A percentile compares a stretch with the other conserved stretches of the same genome.
Conservation (phyloP, 306 rosid genomes). For the Prunus mira region DNA sequence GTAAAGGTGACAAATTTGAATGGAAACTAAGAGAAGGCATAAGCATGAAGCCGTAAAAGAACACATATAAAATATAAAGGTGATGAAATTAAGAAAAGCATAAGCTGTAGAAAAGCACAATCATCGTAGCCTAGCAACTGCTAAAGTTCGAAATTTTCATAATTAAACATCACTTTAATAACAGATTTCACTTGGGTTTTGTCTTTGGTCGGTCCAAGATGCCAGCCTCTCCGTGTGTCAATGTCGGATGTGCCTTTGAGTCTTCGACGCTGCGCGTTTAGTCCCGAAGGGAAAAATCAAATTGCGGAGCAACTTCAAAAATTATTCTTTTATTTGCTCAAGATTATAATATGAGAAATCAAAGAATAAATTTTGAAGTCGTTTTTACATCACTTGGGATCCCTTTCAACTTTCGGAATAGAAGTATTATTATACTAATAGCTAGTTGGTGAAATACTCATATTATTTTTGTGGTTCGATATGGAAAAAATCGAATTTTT, state of each 20-base stretch:
- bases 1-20: neutral
- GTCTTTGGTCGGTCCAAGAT: constrained; percentile 13
- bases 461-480: too few relatives aligned
- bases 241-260: neutral
- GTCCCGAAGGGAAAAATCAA: too few relatives aligned
- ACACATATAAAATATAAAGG: neutral
- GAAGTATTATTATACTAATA: too few relatives aligned
- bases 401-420: too few relatives aligned
- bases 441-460: too few relatives aligned
- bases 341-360: too few relatives aligned
- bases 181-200: constrained; percentile 7
- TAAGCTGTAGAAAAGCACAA: neutral
- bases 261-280: too few relatives aligned
- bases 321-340: too few relatives aligned
- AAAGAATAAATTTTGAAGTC: too few relatives aligned
- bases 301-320: too few relatives aligned
- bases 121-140: neutral
- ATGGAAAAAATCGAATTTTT: too few relatives aligned
- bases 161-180: neutral
- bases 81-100: neutral
- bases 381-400: too few relatives aligned
- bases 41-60: neutral
- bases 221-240: neutral
- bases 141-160: neutral
- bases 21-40: neutral